Percentiles rank a stretch among this genome's conserved stretches.
Conservation (phyloP, 345 rosid species). For the Draba incana region DNA sequence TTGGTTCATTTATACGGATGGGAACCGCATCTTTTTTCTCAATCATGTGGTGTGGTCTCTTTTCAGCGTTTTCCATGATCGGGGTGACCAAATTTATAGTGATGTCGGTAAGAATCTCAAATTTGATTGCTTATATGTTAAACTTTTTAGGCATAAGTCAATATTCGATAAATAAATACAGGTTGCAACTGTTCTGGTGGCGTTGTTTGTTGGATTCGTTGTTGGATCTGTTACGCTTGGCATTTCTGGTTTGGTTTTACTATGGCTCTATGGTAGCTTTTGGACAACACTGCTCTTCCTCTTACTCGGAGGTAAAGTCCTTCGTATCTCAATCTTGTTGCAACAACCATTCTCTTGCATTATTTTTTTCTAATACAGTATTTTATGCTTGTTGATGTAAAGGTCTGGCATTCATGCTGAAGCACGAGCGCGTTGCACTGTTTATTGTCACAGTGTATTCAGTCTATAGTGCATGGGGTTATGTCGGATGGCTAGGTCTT, state of each 20-base stretch:
- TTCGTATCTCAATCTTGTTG: conserved; percentile 12
- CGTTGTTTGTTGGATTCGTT: conserved; percentile 68
- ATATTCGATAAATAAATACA: conserved; percentile 39
- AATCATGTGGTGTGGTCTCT: conserved; percentile 85
- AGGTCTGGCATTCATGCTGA: conserved; percentile 74
- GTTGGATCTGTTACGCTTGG: conserved; percentile 65
- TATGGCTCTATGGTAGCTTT: conserved; percentile 95
- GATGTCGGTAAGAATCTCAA: conserved; percentile 62
- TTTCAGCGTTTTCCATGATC: conserved; percentile 76
- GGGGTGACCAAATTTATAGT: conserved; percentile 74
- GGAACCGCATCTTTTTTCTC: conserved; percentile 86
- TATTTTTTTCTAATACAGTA: conserved; percentile 18
- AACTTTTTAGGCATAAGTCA: not conserved
- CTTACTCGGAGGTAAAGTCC: conserved; percentile 63
- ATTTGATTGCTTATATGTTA: conserved; percentile 5
- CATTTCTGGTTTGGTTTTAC: conserved; percentile 60
- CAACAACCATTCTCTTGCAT: conserved; percentile 2
- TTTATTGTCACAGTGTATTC: conserved; percentile 68
- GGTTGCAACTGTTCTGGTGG: conserved; percentile 62
- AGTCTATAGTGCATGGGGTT: conserved; percentile 73
- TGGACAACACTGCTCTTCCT: conserved; percentile 77
- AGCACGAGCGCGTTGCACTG: conserved; percentile 74
- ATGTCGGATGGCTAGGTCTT: conserved; percentile 86
- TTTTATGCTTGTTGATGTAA: conserved; percentile 34
- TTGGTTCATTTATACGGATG: conserved; percentile 84